Base-by-base conservation (phyloP, 495 filamentous ascomycete species). In the Penicillium manginii region DNA sequence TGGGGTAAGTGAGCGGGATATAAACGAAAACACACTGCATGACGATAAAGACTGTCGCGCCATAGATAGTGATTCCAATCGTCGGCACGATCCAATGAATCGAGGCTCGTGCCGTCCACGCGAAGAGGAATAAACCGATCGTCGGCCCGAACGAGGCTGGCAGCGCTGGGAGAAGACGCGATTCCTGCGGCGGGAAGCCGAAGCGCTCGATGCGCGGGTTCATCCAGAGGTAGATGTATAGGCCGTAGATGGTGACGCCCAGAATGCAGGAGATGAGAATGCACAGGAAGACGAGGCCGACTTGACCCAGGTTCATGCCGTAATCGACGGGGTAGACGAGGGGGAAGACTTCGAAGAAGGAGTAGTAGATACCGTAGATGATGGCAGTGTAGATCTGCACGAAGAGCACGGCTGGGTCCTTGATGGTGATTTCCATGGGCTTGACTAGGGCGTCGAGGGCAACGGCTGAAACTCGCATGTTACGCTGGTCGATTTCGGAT, bases 281-380 rank as follows among this genome's bases (percentile, higher is more conserved):
- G 60, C 83, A 81, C 3, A 85, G 72, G 80, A 91, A 91, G 32
- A 85, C 81, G 7, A 91, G 76, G 47, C 88, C 87, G 55, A 82
- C 72, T 57, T 83, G 60, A 47, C 88, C 88, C 21, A 84, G 73
- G 56, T 76, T 83, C 74, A 90, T 86, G 64, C 70, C 67, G 73
- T 90, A 89, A 57, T 81, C 75, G 54, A 74, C 78, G 1, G 79
- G 78, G 73, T 88, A 91, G 50, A 91, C 86, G n/a, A 91, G 72
- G 3, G 87, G 87, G 76, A 91, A 90, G 60, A 83, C 85, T 66
- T 90, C 87, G 77, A 89, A 89, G 79, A 88, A 88, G 61, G 76
- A 81, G 70, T 88, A 89, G 72, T 83, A 88, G 70, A 88, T 88
- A 29, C 79, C 84, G 71, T 88, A 88, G 57, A 84, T 81, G 52